Conservation (phyloP, 202 grass and related monocot species). For the Zoysia matrella region DNA sequence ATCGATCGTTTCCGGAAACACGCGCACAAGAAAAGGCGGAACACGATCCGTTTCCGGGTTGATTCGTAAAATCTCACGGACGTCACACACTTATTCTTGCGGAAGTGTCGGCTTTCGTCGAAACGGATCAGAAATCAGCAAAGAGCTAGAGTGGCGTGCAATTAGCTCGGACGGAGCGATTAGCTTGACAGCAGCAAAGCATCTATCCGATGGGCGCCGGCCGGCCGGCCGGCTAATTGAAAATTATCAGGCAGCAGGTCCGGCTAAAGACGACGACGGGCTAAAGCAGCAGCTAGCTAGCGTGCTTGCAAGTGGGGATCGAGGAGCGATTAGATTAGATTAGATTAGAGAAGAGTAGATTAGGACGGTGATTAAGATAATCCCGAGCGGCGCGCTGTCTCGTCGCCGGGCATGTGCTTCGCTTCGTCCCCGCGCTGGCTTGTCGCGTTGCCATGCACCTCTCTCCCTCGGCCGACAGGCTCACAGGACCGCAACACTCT, state of each 20-base stretch:
- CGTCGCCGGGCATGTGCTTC: slow-evolving; percentile 55
- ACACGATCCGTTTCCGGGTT: too few relatives aligned
- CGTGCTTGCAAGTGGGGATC: slow-evolving; percentile 37
- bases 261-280: slow-evolving; percentile 46
- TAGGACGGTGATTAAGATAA: slow-evolving; percentile 49
- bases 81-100: not conserved
- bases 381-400: slow-evolving; percentile 58
- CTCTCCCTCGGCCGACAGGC: not conserved
- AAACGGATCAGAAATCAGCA: slow-evolving; percentile 15
- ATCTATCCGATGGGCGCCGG: slow-evolving; percentile 38
- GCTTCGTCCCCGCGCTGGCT: not conserved
- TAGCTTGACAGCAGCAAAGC: slow-evolving; percentile 17
- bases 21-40: too few relatives aligned
- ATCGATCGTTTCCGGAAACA: too few relatives aligned
- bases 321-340: slow-evolving; percentile 20
- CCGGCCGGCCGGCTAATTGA: slow-evolving; percentile 38
- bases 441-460: slow-evolving; percentile 48
- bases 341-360: slow-evolving; percentile 16
- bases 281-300: slow-evolving; percentile 33
- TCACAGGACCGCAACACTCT: too few relatives aligned
- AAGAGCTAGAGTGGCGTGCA: not conserved
- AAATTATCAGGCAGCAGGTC: slow-evolving; percentile 30
- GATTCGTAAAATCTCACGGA: too few relatives aligned
- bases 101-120: not conserved
- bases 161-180: not conserved